Base-by-base conservation (phyloP, 305 asterid species). In the Plantago rigida region DNA sequence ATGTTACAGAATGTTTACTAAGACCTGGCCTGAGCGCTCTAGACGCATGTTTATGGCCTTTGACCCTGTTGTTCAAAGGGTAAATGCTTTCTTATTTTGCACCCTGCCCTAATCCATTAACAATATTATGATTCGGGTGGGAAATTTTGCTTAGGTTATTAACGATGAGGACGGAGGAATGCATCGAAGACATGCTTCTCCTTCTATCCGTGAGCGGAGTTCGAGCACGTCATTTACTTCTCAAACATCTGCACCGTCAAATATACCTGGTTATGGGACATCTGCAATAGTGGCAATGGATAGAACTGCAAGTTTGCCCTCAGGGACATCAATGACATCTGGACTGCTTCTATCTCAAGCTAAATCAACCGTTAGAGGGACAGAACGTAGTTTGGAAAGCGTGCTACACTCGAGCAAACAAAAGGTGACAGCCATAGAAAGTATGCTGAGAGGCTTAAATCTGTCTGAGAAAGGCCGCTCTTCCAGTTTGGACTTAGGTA, bases 401-500 rank as follows among this genome's bases (percentile, higher is more conserved):
- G 95, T 92, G 74, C 77, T 92, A 68, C 90, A 89, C 78, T 82
- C 99, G 3, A 92, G 99, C 83, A 92, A 92, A 70, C 96, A 92
- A 76, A 92, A 87, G 78, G 99, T 92, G 78, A 74, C 94, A 69
- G 99, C 99, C 61, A 92, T 92, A 73, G 99, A 92, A 75, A 89
- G 95, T 75, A 84, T 92, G 97, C 89, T 92, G 68, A 85, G 95
- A 71, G 99, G 99, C 61, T 56, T 92, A 77, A 81, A 86, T 72
- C 56, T 82, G 62, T 82, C 97, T 64, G 96, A 81, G 77, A 88
- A 73, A 79, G 56, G 71, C 53, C 81, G 95, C 61, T 92, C 99
- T 29, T 86, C 99, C 72, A 92, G 99, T 82, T 85, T 92, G 87
- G 99, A 92, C 86, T 85, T 92, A 76, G 99, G 99, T 92, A 85